phyloP scores from a whole-genome alignment of 2,329 filamentous ascomycete genomes.

The Westerdykella aurantiaca region DNA sequence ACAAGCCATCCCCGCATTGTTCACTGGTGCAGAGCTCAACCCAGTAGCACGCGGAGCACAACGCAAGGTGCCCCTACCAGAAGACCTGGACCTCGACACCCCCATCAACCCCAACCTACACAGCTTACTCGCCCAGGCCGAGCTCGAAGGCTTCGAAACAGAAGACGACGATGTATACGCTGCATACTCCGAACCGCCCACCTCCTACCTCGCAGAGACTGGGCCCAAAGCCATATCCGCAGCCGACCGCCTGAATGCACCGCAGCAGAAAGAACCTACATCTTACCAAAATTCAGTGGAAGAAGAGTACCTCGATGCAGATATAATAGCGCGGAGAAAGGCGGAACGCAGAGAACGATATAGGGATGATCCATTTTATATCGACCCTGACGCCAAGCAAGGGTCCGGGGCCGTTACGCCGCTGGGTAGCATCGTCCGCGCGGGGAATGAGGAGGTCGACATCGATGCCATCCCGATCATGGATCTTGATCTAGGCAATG shows the following conservation, averaged over 20 bases:
- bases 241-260: conserved; percentile 40
- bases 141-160: conserved; percentile 40
- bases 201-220: conserved; percentile 15
- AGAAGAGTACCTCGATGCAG: conserved; percentile 59
- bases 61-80: conserved; percentile 74
- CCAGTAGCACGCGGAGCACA: conserved; percentile 82
- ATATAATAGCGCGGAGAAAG: conserved; percentile 67
- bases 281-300: conserved; percentile 44
- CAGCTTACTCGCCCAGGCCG: conserved; percentile 54
- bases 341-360: conserved; percentile 76
- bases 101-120: conserved; percentile 73
- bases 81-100: conserved; percentile 69
- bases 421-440: conserved; percentile 64
- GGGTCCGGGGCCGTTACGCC: conserved; percentile 64
- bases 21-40: conserved; percentile 81
- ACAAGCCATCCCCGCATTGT: conserved; percentile 83
- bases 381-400: conserved; percentile 48
- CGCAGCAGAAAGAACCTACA: conserved; percentile 23
- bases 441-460: conserved; percentile 65
- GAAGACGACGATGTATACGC: conserved; percentile 42
- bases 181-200: conserved; percentile 42
- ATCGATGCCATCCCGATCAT: conserved; percentile 96
- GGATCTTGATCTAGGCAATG: conserved; percentile 67
- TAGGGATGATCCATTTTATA: conserved; percentile 94
- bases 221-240: conserved; percentile 30